Percentiles rank a stretch among this genome's conserved stretches.
These are phyloP conservation scores for Saksenaea oblongispora DNA, from an alignment of 371 early-diverging fungal species.

Conservation along the genomic window DNA sequence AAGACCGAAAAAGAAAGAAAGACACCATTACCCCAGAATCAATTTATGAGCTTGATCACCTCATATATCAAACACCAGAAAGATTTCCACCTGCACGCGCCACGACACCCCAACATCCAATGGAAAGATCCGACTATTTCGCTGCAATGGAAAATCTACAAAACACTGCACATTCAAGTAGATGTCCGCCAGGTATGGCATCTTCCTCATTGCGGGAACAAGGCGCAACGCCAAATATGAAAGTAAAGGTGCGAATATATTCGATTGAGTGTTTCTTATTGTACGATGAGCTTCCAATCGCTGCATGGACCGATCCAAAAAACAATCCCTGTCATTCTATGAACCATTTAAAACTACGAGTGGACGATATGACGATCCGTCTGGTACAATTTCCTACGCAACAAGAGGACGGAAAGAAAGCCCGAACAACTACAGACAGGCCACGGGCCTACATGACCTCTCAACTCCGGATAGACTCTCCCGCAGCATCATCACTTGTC, in stretches of 20 bases:
- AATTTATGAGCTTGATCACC: not conserved
- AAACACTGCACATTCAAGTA: not conserved
- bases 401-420: slow-evolving; percentile 12
- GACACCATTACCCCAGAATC: not conserved
- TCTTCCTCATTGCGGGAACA: not conserved
- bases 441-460: not conserved
- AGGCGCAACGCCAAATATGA: slow-evolving; percentile 26
- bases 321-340: slow-evolving; percentile 13
- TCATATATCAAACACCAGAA: not conserved
- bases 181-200: not conserved
- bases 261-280: slow-evolving; percentile 45
- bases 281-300: slow-evolving; percentile 35
- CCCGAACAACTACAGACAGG: not conserved
- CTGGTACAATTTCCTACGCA: slow-evolving; percentile 31
- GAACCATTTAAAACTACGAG: slow-evolving; percentile 48
- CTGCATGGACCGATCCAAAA: slow-evolving; percentile 28
- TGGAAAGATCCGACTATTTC: not conserved
- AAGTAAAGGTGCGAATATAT: slow-evolving; percentile 48
- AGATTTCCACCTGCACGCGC: not conserved
- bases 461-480: not conserved
- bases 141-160: not conserved
- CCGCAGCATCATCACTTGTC: slow-evolving; percentile 2
- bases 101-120: not conserved
- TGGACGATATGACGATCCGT: slow-evolving; percentile 38
- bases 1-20: not conserved